A percentile compares a stretch with the other conserved stretches of the same genome.
These are phyloP conservation scores for Micromonas commoda DNA, from an alignment of 139 green algal genomes.

Conservation along the genomic window DNA sequence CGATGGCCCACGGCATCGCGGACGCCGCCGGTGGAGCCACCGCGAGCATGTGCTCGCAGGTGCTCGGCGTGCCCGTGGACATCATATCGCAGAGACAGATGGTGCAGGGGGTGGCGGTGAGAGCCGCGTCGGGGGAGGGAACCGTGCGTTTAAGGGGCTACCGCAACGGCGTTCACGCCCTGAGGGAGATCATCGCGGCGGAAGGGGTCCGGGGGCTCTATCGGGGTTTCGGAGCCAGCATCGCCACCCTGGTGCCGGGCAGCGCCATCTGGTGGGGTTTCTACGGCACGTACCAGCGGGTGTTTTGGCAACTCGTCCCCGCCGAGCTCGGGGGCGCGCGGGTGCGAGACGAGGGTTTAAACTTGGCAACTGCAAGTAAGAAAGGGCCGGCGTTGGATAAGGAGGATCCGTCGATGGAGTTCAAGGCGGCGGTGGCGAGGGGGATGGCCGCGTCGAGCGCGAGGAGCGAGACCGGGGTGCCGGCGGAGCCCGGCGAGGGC, in stretches of 20 bases:
- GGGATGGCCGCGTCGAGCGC: background rate
- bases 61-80: constrained; percentile 81
- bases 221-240: constrained; percentile 71
- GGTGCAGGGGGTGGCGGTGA: constrained; percentile 41
- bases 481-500: background rate
- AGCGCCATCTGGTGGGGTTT: constrained; percentile 70
- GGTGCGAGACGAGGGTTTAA: no score
- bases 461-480: background rate
- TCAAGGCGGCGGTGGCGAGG: background rate
- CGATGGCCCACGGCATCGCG: constrained; percentile 33
- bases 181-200: constrained; percentile 60
- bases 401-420: no score
- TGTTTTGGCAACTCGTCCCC: constrained; percentile 59
- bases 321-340: background rate
- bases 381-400: no score
- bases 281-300: constrained; percentile 75
- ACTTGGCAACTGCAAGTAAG: no score
- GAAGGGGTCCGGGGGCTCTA: constrained; percentile 87
- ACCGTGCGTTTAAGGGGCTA: constrained; percentile 19
- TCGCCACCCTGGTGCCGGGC: constrained; percentile 77
- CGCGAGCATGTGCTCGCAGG: constrained; percentile 65
- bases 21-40: constrained; percentile 53
- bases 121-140: no score
- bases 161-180: constrained; percentile 55
- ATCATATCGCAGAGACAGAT: constrained; percentile 69